Percentiles rank a stretch among this genome's conserved stretches.
These are phyloP conservation scores for Solanum appendiculatum DNA, from an alignment of 257 asterid species.

Conservation along the genomic window DNA sequence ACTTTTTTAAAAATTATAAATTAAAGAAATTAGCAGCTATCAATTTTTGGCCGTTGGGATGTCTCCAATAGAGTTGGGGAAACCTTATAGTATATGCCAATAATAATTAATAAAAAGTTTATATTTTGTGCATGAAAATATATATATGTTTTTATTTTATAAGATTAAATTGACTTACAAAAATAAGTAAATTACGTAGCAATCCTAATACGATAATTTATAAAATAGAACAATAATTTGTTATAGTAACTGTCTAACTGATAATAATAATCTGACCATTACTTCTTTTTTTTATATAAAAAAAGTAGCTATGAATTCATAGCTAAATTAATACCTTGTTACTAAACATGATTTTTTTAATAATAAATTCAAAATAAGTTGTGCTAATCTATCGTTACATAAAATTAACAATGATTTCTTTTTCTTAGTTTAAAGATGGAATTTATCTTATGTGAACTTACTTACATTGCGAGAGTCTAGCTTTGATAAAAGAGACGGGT, in stretches of 20 bases:
- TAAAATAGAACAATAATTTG: neutral
- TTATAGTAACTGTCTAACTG: too few species aligned
- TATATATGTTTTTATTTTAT: neutral
- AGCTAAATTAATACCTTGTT: neutral
- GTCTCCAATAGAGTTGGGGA: neutral
- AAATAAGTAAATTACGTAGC: neutral
- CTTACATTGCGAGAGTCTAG: neutral
- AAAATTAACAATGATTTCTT: neutral
- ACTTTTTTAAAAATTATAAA: neutral
- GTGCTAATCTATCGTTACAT: neutral
- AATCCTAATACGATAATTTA: neutral
- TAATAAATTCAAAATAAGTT: neutral
- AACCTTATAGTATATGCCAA: neutral
- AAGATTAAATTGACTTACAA: neutral
- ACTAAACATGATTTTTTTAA: neutral
- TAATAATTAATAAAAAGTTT: neutral
- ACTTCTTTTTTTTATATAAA: neutral
- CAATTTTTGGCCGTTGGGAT: neutral
- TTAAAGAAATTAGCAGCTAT: neutral
- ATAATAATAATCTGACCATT: too few species aligned
- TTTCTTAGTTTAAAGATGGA: neutral
- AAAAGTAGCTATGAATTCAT: neutral
- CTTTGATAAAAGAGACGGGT: too few species aligned
- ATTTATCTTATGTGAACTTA: accelerated
- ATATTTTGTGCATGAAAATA: neutral